Conservation (phyloP, 306 rosid genomes). For the Vicia faba region DNA sequence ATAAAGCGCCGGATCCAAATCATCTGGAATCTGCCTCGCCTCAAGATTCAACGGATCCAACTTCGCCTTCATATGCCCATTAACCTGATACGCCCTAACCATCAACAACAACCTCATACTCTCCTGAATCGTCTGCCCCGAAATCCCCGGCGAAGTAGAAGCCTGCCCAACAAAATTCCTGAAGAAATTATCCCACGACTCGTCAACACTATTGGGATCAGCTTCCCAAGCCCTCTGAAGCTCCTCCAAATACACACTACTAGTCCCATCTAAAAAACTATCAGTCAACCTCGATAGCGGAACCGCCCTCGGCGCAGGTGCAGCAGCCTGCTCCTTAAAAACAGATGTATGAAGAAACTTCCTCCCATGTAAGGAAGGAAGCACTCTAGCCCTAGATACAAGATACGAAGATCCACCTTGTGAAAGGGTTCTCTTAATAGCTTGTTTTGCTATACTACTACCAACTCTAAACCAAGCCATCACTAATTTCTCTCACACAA, state of each 20-base stretch:
- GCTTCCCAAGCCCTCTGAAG: constrained; percentile 99
- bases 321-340: constrained; percentile 67
- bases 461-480: constrained; percentile 96
- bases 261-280: constrained; percentile 91
- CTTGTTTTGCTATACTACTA: constrained; percentile 67
- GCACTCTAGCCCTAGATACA: constrained; percentile 55
- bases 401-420: constrained; percentile 56
- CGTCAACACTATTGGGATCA: constrained; percentile 90
- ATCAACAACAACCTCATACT: constrained; percentile 90
- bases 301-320: constrained; percentile 84
- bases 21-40: constrained; percentile 64
- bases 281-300: constrained; percentile 91
- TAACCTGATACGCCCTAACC: constrained; percentile 95
- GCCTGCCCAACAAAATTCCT: constrained; percentile 93
- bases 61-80: constrained; percentile 91
- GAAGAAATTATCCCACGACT: constrained; percentile 97
- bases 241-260: constrained; percentile 93
- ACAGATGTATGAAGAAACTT: constrained; percentile 68
- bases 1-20: constrained; percentile 81
- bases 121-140: constrained; percentile 97
- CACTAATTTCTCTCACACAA: constrained; percentile 16
- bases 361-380: constrained; percentile 56
- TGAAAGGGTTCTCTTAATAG: constrained; percentile 59
- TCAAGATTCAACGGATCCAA: constrained; percentile 84
- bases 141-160: constrained; percentile 82